A percentile compares a stretch with the other conserved stretches of the same genome.
These are phyloP conservation scores for Endothia cerciana DNA, from an alignment of 2,329 filamentous ascomycete genomes.

Conservation along the genomic window DNA sequence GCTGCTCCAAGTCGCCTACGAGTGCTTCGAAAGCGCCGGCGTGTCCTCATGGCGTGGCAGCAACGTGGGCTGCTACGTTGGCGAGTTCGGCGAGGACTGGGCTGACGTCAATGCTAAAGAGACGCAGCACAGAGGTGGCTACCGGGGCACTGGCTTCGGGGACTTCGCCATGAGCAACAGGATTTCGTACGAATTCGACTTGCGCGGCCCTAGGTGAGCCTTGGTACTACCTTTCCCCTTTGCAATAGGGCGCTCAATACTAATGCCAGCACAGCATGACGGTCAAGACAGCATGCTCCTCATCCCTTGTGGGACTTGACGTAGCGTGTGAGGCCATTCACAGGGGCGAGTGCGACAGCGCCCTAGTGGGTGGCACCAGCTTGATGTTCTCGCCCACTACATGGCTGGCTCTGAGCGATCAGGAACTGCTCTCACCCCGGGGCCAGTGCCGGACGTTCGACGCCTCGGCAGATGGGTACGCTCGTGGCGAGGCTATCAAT, in stretches of 20 bases:
- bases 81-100: too few relatives aligned
- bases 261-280: conserved; percentile 8
- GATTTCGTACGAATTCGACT: too few relatives aligned
- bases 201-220: too few relatives aligned
- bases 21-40: conserved; percentile 33
- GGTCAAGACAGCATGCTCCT: conserved; percentile 12
- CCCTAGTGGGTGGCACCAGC: neutral
- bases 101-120: too few relatives aligned
- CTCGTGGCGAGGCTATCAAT: conserved; percentile 36
- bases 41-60: too few relatives aligned
- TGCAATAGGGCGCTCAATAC: too few relatives aligned
- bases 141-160: too few relatives aligned
- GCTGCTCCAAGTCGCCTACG: conserved; percentile 32
- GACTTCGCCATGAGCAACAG: too few relatives aligned
- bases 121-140: too few relatives aligned
- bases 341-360: neutral
- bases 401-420: neutral
- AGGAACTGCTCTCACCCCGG: neutral
- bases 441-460: conserved; percentile 25
- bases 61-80: too few relatives aligned
- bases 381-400: neutral
- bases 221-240: too few relatives aligned
- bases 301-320: neutral
- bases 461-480: conserved; percentile 1
- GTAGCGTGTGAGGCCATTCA: neutral